A percentile compares a stretch with the other conserved stretches of the same genome.
phyloP scores from a whole-genome alignment of 129 eudicot species.

The Arctium minus region DNA sequence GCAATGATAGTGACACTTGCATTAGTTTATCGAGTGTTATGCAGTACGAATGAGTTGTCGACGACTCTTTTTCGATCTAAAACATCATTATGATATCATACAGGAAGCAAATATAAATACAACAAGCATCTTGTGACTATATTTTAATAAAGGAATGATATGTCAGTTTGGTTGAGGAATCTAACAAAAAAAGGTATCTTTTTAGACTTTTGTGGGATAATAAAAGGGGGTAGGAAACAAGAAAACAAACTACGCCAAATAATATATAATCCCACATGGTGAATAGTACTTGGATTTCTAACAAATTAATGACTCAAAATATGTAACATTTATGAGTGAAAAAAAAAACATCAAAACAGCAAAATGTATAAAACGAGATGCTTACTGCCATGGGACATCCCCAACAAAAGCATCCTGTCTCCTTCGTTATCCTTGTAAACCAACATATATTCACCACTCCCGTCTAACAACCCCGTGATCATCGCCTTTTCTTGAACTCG shows the following conservation, averaged over 20 bases:
- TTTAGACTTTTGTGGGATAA: constrained; percentile 11
- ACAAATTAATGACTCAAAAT: background rate
- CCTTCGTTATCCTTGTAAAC: constrained; percentile 98
- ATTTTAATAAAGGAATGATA: constrained; percentile 10
- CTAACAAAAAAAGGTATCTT: background rate
- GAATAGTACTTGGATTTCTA: background rate
- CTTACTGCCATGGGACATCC: constrained; percentile 99
- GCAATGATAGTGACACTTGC: constrained; percentile 21
- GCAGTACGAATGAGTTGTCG: constrained; percentile 21
- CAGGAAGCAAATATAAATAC: too few relatives aligned
- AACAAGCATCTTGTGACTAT: background rate
- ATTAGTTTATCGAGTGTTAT: constrained; percentile 24
- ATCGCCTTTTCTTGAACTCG: constrained; percentile 38
- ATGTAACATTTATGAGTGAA: background rate
- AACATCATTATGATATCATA: too few relatives aligned
- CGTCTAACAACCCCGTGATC: constrained; percentile 69
- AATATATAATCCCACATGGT: background rate
- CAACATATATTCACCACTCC: constrained; percentile 88
- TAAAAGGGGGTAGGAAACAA: background rate
- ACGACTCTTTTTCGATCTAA: background rate
- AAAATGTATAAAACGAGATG: constrained; percentile 32
- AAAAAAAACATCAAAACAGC: constrained; percentile 3
- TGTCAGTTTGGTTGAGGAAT: constrained; percentile 18
- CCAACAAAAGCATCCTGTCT: constrained; percentile 97
- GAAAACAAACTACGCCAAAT: constrained; percentile 6